Evolutionary conservation across 257 asterid genomes (phyloP), one percentile per base, ranked within the genome.

Genomic region (Solanum microdontum): DNA sequence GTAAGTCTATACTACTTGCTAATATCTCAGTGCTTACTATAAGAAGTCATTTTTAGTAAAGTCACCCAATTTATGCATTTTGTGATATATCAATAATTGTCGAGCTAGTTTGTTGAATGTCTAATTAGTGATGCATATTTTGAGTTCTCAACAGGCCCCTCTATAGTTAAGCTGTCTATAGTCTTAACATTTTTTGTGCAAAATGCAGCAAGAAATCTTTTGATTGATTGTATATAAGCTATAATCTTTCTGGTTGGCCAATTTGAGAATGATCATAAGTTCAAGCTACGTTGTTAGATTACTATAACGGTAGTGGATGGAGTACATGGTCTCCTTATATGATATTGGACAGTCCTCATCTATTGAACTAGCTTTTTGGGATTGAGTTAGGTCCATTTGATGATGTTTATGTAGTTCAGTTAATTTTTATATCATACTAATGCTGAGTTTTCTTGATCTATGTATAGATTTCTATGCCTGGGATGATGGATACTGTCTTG

Each of bases 401-500:
- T 5, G 11, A 8, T 21, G 84, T 14, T 21, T 40, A 24, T 40
- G 84, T 4, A 40, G 37, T 79, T 77, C 21, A 33, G 36, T 34
- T 64, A 5, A 26, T 40, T 62, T 84, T 3, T 15, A n/a, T 62
- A 11, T 84, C 26, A 70, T 24, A 24, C 36, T 4, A 12, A 14
- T 15, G 55, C 60, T 84, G 17, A 84, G 7, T 37, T 24, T 3
- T 14, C 40, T 14, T 66, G 36, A 37, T 36, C 40, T 43, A 39
- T 55, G 45, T 84, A 80, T 17, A 97, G 99, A 91, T 97, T 45
- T 97, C 99, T 24, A 97, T 97, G 99, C 99, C 99, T 28, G 99
- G 99, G 24, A 97, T 97, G 99, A 97, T 97, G 99, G 99, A 97
- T 92, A 97, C 99, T 4, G 98, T 97, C 77, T 93, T 97, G 79